Evolutionary conservation across 1,284 basidiomycete genomes (phyloP), one percentile per base, ranked within the genome.

Genomic region (Wallemia mellicola): DNA sequence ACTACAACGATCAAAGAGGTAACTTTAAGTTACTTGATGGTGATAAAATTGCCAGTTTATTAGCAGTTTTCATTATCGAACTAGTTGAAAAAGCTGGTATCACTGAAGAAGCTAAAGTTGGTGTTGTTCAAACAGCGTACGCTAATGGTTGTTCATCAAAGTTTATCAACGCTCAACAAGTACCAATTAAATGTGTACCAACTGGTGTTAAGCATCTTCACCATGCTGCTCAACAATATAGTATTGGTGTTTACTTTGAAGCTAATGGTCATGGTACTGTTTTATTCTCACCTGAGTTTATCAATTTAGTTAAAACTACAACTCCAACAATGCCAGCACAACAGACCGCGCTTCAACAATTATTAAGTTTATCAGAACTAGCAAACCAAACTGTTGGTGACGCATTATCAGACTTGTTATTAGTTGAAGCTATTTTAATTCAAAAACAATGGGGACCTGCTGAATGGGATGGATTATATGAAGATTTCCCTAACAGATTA

Each of bases 321-420:
- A 74, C 82, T 64, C 82, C 87, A 1, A 76, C 79, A 27, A 84
- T 83, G 1, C 82, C 86, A 19, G 80, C 83, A 9, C 80, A 87
- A 64, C 77, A 78, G 17, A 83, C 80, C 7, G 84, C 86, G 30
- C 76, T 88, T 55, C 78, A 77, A 59, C 79, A 89, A 67, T 73
- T 95, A 27, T 71, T 77, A 58, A 81, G 82, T 63, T 74, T 96
- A 61, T 80, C 81, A 14, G 76, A 84, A 32, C 73, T 98, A 56
- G 92, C 98, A 73, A 99, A 98, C 67, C 94, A 98, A 71, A 94
- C 94, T 2, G 94, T 99, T 28, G 94, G 94, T 5, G 94, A 99
- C 70, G 92, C 91, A 0, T 74, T 98, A 17, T 91, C 86, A 11
- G 94, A 99, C 70, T 82, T 96, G 79, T 79, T 99, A 30, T 79